Percentiles rank a stretch among this genome's conserved stretches.
phyloP scores from a whole-genome alignment of 1,139 yeast species.

The Suhomyces choctaworum region DNA sequence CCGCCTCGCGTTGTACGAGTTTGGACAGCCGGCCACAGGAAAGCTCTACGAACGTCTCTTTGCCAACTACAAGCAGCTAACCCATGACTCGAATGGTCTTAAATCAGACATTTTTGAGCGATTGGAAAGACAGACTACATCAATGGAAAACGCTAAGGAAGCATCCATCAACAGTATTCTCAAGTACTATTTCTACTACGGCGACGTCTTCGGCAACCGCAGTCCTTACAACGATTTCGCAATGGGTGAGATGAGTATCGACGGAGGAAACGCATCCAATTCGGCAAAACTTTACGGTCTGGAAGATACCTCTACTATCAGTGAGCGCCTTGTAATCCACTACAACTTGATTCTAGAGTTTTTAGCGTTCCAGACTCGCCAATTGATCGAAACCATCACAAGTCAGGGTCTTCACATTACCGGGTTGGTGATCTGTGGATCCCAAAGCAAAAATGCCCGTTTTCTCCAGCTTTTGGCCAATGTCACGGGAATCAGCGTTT shows the following conservation, averaged over 20 bases:
- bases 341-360: constrained; percentile 52
- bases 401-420: constrained; percentile 20
- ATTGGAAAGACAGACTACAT: constrained; percentile 34
- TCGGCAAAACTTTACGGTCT: constrained; percentile 3
- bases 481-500: constrained; percentile 24
- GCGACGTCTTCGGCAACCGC: constrained; percentile 58
- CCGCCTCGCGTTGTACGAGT: constrained; percentile 41
- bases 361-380: constrained; percentile 49
- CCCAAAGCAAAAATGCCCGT: constrained; percentile 50
- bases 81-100: neutral
- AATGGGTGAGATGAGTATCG: constrained; percentile 50
- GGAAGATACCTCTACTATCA: constrained; percentile 8
- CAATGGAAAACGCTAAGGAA: constrained; percentile 18
- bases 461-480: constrained; percentile 34
- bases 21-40: constrained; percentile 62
- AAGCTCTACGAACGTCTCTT: constrained; percentile 49
- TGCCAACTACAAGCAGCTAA: constrained; percentile 25
- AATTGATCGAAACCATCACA: constrained; percentile 33
- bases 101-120: neutral
- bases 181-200: constrained; percentile 46
- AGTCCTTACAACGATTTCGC: constrained; percentile 53
- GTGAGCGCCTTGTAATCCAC: constrained; percentile 29
- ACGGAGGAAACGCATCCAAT: constrained; percentile 39
- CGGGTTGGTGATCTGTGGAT: constrained; percentile 46
- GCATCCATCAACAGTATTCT: constrained; percentile 33